Evolutionary conservation across 306 rosid genomes (phyloP), one percentile per base, ranked within the genome.

Genomic region (Quercus cerris): DNA sequence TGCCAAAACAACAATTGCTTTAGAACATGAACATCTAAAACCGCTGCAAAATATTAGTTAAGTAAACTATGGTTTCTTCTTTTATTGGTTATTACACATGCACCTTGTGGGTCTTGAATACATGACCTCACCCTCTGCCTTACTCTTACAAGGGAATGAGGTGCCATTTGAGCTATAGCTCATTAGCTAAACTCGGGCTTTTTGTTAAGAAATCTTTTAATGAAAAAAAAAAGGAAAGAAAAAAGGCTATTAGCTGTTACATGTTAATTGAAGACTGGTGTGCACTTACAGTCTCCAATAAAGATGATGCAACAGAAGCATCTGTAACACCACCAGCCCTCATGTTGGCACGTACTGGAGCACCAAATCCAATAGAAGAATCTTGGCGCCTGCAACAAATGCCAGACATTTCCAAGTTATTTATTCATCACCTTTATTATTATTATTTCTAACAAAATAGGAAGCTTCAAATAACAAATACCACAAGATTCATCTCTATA

Each of bases 321-420:
- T 93, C 97, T 69, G 98, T 96, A 80, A 91, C 91, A 77, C 92
- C 84, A 41, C 97, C 97, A 12, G 91, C 52, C 88, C 90, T 90
- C 98, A 96, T 89, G 88, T 88, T 96, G 81, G 98, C 92, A 72
- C 99, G 95, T 51, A 93, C 86, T 14, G 97, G 99, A 61, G 97
- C 94, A 82, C 99, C 99, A 75, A 96, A 96, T 80, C 99, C 99
- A 82, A 96, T 90, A 74, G 97, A 96, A 78, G 98, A 93, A 85
- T 93, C 99, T 76, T 93, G 98, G 61, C 89, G 94, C 83, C 99
- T 96, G 83, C 46, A 82, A 81, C 64, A 64, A 56, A 82, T 74
- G 59, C 23, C 79, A 75, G 58, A 66, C 66, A 66, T 11, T 77
- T 70, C 49, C 51, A 51, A 80, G 77, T 70, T 58, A 55, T 71